These are phyloP conservation scores for Fragaria iinumae DNA, from an alignment of 306 rosid genomes.

Conservation along the genomic window DNA sequence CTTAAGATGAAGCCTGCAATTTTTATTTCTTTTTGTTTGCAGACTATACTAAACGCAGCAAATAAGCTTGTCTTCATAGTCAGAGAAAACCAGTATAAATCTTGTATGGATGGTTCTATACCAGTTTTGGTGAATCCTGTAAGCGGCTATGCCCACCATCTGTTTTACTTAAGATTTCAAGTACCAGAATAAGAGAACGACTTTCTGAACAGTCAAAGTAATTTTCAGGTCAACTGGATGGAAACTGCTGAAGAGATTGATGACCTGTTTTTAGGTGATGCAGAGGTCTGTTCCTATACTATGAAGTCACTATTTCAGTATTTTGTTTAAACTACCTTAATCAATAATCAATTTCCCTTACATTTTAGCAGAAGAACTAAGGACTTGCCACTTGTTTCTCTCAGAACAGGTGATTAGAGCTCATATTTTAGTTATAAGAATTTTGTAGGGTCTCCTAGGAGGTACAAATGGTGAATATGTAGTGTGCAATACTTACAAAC, in stretches of 20 bases:
- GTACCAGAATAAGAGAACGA: not conserved
- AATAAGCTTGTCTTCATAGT: constrained; percentile 57
- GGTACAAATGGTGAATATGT: not conserved
- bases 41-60: constrained; percentile 66
- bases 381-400: not conserved
- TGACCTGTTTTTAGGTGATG: constrained; percentile 82
- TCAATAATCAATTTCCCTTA: not conserved
- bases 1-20: not conserved
- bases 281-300: constrained; percentile 56
- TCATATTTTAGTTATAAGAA: not conserved
- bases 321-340: not conserved
- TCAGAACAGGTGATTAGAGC: not conserved
- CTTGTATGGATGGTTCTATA: constrained; percentile 72
- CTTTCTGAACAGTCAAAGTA: constrained; percentile 22
- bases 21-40: constrained; percentile 23
- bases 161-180: not conserved
- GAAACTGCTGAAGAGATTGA: constrained; percentile 83
- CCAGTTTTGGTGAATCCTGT: constrained; percentile 85
- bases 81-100: constrained; percentile 70
- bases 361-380: not conserved
- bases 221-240: constrained; percentile 76
- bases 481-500: not conserved
- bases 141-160: constrained; percentile 42
- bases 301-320: not conserved
- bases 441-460: not conserved